Conservation (phyloP, 2,329 filamentous ascomycete genomes). For the Colletotrichum eleusines region DNA sequence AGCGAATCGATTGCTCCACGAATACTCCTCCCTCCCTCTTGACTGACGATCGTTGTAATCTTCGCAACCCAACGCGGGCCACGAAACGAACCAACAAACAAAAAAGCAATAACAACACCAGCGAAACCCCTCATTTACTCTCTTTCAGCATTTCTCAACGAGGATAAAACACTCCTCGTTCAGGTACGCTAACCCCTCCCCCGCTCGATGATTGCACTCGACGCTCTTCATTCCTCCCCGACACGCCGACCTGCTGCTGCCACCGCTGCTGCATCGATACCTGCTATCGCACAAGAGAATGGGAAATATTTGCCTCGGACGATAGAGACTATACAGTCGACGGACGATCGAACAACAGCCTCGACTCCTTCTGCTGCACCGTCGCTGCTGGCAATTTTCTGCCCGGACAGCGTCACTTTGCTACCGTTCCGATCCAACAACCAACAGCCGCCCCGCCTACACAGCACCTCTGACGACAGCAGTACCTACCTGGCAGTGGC, state of each 20-base stretch:
- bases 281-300: not conserved
- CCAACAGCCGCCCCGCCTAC: slow-evolving; percentile 8
- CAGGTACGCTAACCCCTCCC: slow-evolving; percentile 18
- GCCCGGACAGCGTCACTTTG: not conserved
- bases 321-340: not conserved
- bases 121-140: slow-evolving; percentile 4
- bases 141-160: slow-evolving; percentile 8
- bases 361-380: not conserved
- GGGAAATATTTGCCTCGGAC: not conserved
- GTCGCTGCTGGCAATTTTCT: not conserved
- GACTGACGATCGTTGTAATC: slow-evolving; percentile 25
- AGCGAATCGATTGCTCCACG: slow-evolving; percentile 39
- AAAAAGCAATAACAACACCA: not conserved
- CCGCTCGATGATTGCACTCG: not conserved
- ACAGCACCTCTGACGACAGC: not conserved
- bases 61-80: slow-evolving; percentile 10
- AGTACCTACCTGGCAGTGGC: not conserved
- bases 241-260: not conserved
- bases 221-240: not conserved
- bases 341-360: not conserved
- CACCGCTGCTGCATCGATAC: slow-evolving; percentile 10
- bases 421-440: not conserved
- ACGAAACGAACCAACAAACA: slow-evolving; percentile 22
- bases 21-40: slow-evolving; percentile 16
- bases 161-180: slow-evolving; percentile 25